Conservation (phyloP, 108 stramenopile genomes). For the Skeletonema menzelii region DNA sequence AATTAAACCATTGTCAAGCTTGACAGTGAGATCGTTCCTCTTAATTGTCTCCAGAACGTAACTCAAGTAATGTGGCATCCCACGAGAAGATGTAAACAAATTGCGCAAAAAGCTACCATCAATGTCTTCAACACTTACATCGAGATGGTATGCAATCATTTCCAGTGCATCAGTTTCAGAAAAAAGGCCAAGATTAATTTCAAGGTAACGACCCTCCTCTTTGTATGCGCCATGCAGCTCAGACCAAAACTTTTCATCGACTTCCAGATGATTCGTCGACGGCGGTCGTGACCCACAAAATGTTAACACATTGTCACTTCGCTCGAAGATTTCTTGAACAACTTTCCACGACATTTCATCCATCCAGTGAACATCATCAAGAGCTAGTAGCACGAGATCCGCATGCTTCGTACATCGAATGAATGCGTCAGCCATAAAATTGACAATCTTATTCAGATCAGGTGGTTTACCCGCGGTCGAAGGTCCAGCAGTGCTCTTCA, state of each 20-base stretch:
- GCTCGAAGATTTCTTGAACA: slow-evolving; percentile 47
- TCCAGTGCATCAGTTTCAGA: slow-evolving; percentile 44
- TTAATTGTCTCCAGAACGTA: slow-evolving; percentile 66
- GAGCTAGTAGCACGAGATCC: slow-evolving; percentile 56
- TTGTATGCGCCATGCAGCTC: slow-evolving; percentile 29
- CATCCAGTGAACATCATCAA: slow-evolving; percentile 69
- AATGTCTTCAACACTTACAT: slow-evolving; percentile 37
- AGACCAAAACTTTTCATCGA: slow-evolving; percentile 54
- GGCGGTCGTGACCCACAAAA: slow-evolving; percentile 51
- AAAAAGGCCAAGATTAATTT: slow-evolving; percentile 51
- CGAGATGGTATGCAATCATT: slow-evolving; percentile 51
- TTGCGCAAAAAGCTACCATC: slow-evolving; percentile 43
- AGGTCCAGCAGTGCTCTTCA: slow-evolving; percentile 7
- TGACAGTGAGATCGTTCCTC: slow-evolving; percentile 35
- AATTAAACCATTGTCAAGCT: slow-evolving; percentile 41
- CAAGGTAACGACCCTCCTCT: slow-evolving; percentile 35
- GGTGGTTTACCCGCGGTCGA: slow-evolving; percentile 13
- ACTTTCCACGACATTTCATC: slow-evolving; percentile 75
- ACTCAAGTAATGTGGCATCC: slow-evolving; percentile 67
- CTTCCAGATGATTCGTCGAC: slow-evolving; percentile 25
- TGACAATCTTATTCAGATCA: slow-evolving; percentile 46
- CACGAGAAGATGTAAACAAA: slow-evolving; percentile 55
- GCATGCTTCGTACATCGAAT: slow-evolving; percentile 49
- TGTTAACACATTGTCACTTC: slow-evolving; percentile 52
- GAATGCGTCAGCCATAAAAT: slow-evolving; percentile 66